These are phyloP conservation scores for Hsuehochloa calcarea DNA, from an alignment of 176 grass and related monocot species.

Conservation along the genomic window DNA sequence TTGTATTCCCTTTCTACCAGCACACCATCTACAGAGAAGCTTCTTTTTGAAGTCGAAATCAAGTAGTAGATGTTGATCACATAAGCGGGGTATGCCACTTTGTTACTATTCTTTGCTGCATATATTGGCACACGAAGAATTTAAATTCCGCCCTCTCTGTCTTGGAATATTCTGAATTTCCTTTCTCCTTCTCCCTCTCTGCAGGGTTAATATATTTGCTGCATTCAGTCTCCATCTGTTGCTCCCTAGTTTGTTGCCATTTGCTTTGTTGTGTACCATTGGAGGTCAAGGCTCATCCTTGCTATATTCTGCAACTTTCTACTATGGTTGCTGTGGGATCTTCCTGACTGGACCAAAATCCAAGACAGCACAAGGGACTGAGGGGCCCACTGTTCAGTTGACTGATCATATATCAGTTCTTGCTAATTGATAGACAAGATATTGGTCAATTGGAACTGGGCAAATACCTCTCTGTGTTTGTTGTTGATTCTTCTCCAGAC, in stretches of 20 bases:
- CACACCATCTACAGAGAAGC: constrained; percentile 40
- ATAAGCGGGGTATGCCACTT: constrained; percentile 34
- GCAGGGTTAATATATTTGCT: constrained; percentile 57
- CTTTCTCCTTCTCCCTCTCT: constrained; percentile 4
- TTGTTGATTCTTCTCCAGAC: constrained; percentile 11
- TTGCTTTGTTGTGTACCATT: constrained; percentile 38
- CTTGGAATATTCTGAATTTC: constrained; percentile 21
- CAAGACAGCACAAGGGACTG: neutral
- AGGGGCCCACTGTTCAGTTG: neutral
- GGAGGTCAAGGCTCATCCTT: constrained; percentile 34
- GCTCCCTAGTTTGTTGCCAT: constrained; percentile 41
- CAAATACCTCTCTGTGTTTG: constrained; percentile 17
- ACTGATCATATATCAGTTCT: neutral
- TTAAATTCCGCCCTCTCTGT: neutral
- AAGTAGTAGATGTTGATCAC: constrained; percentile 31
- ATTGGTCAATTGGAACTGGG: constrained; percentile 24
- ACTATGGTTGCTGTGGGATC: constrained; percentile 17
- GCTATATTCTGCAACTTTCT: constrained; percentile 23
- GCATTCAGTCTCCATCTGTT: constrained; percentile 18
- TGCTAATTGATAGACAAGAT: constrained; percentile 13
- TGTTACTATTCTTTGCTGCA: neutral
- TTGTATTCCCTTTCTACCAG: constrained; percentile 19
- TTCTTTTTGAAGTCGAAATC: constrained; percentile 21
- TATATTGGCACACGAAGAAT: neutral
- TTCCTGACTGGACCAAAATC: constrained; percentile 22